These are phyloP conservation scores for Colletotrichum aenigma DNA, from an alignment of 2,329 filamentous ascomycete species.

Conservation along the genomic window DNA sequence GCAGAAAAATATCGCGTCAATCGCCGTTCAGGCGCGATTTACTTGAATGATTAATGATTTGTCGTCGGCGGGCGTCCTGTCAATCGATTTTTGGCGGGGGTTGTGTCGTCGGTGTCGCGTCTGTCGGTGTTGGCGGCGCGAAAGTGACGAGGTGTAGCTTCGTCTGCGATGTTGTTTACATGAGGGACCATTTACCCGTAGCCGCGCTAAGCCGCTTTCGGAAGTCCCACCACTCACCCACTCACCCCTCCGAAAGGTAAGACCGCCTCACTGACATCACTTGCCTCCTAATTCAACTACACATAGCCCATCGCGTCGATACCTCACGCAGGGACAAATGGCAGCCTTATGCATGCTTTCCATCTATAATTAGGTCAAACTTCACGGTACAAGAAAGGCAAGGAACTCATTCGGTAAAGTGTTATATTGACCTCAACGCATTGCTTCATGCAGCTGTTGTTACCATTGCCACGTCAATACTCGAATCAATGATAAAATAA, in stretches of 20 bases:
- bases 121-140: constrained; percentile 7
- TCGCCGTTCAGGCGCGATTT: neutral
- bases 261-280: constrained; percentile 4
- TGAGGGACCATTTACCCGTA: constrained; percentile 17
- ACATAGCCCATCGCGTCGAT: neutral
- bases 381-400: neutral
- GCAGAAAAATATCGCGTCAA: constrained; percentile 7
- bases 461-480: constrained; percentile 13
- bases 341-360: rapidly evolving
- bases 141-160: neutral
- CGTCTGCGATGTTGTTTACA: constrained; percentile 24
- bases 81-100: neutral
- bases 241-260: constrained; percentile 13
- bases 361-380: neutral
- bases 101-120: constrained; percentile 6
- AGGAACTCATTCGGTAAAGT: neutral
- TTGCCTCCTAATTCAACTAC: neutral
- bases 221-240: constrained; percentile 14
- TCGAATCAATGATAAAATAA: neutral
- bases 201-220: constrained; percentile 23
- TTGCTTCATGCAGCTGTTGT: constrained; percentile 22
- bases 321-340: neutral
- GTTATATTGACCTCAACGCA: neutral
- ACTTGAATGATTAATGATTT: neutral
- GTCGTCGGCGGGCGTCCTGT: neutral